Conservation (phyloP, 2,329 filamentous ascomycete genomes). For the Fusarium sublunatum region DNA sequence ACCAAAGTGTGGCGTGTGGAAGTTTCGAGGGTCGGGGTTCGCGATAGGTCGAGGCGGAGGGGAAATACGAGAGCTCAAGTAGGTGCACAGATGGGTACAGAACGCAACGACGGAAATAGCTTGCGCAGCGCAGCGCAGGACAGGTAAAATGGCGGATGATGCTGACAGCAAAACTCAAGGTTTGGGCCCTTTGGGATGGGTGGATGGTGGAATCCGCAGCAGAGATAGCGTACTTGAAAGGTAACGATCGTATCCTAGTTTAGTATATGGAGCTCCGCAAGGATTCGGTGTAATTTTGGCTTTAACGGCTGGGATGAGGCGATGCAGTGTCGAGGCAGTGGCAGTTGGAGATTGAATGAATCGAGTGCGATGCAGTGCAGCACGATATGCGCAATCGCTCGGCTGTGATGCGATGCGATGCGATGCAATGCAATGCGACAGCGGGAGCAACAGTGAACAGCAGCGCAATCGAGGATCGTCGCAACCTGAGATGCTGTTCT, state of each 20-base stretch:
- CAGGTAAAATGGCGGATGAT: background rate
- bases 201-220: slow-evolving; percentile 30
- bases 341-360: background rate
- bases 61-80: slow-evolving; percentile 19
- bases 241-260: slow-evolving; percentile 25
- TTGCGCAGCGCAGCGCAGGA: background rate
- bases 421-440: slow-evolving; percentile 17
- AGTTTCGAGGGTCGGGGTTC: slow-evolving; percentile 9
- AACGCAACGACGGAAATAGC: slow-evolving; percentile 1
- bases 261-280: slow-evolving; percentile 16
- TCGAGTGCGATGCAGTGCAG: slow-evolving; percentile 6
- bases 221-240: slow-evolving; percentile 27
- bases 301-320: slow-evolving; percentile 2
- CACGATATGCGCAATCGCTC: slow-evolving; percentile 4
- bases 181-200: slow-evolving; percentile 7
- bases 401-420: slow-evolving; percentile 9
- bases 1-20: slow-evolving; percentile 36
- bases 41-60: slow-evolving; percentile 8
- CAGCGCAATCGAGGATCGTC: slow-evolving; percentile 22
- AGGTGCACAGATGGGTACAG: slow-evolving; percentile 9
- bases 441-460: slow-evolving; percentile 29
- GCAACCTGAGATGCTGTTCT: slow-evolving; percentile 18
- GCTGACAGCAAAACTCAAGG: slow-evolving; percentile 25
- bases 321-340: background rate
- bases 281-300: slow-evolving; percentile 24